Evolutionary conservation across 2,329 filamentous ascomycete genomes (phyloP), one percentile per base, ranked within the genome.

Genomic region (Ceratocystis diversiconidia): DNA sequence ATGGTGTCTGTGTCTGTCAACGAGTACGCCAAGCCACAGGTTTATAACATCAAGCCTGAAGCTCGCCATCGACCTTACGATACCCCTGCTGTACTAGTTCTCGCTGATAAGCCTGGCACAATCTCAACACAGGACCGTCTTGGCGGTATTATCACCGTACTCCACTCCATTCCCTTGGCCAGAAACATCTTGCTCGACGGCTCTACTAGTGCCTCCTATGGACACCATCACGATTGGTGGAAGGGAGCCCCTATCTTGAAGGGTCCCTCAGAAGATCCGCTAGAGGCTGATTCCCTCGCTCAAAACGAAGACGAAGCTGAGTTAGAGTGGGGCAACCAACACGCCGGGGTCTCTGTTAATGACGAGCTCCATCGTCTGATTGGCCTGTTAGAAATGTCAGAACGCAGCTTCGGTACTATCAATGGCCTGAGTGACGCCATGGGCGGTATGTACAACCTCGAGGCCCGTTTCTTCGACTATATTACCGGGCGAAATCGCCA

Each of bases 321-420:
- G 10, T 62, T 62, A 36, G 64, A 65, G 25, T 65, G 64, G 64
- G 46, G 41, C n/a, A 30, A 7, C 17, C 59, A 62, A 46, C 19
- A 41, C 8, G 32, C 60, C 44, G 60, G 28, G 28, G 48, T 77
- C 12, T 72, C 76, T 19, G 76, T 82, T 66, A 73, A 75, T 63
- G 77, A 83, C 28, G 84, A 86, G 71, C 69, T 85, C 1, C 84
- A 86, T 69, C 81, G 84, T 15, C 72, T 87, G 4, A 79, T 87
- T 75, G 84, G 83, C 8, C 86, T 87, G 68, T 76, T 87, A 2
- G 84, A 86, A 66, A 75, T 73, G 8, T 84, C 83, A 0, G 80
- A 85, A 30, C 78, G 85, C 55, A 80, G 79, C 55, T 85, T 85
- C 69, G 84, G 81, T 15, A 81, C 80, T 0, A 78, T 78, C 25